Base-by-base conservation (phyloP, 345 rosid species). In the Rubroshorea leprosula region DNA sequence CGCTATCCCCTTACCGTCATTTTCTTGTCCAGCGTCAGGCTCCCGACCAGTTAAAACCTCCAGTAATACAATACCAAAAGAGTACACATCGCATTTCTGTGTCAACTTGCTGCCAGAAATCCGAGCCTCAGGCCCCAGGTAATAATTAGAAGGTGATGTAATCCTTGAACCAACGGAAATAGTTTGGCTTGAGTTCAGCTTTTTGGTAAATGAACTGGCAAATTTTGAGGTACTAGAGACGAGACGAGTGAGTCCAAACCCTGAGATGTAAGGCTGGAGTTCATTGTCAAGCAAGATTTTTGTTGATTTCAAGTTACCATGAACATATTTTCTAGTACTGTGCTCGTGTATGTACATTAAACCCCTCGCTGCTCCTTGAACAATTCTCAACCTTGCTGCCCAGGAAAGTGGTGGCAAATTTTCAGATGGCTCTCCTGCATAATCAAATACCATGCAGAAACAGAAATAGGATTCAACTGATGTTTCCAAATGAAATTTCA, bases 301-400 rank as follows among this genome's bases (percentile, higher is more conserved):
- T 0, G 94, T 81, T 14, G 94, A 82, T 65, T 87, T 89, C 15
- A 93, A 47, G 81, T 79, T 93, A 29, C 97, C 91, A 16, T 93
- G 99, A 26, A 80, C 80, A 4, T 79, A 78, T 53, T 83, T 93
- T 57, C 89, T 72, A 23, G 94, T 91, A 59, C 84, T 69, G 59
- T 60, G 76, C 72, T 89, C 97, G 4, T 89, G 99, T 67, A 89
- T 85, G 76, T 82, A 78, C 80, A 76, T 73, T 50, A 89, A 76
- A 43, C 94, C 99, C 63, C 92, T 75, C 2, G 99, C 94, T 13
- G 82, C 70, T 69, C 97, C 99, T 75, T 89, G 99, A 24, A 93
- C 87, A 47, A 93, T 83, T 63, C 68, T 83, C 64, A 93, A 76
- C 74, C 97, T 80, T 14, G 77, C 81, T 19, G 87, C 65, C 97